A percentile compares a stretch with the other conserved stretches of the same genome.
phyloP scores from a whole-genome alignment of 2,329 filamentous ascomycete genomes.

The Pseudogymnoascus destructans region DNA sequence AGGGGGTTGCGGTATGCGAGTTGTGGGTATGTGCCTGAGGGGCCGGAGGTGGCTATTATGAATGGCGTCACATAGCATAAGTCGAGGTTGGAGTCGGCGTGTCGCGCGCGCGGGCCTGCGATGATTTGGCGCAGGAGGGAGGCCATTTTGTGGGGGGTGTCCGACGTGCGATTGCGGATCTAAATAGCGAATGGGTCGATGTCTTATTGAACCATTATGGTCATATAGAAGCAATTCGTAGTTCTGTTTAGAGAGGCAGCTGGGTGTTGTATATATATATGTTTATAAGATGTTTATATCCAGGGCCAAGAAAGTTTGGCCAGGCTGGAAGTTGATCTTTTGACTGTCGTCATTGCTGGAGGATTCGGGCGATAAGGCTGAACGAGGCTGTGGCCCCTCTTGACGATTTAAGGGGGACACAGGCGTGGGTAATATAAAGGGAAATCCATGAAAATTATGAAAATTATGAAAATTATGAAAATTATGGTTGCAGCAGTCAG shows the following conservation, averaged over 20 bases:
- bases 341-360: background rate
- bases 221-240: background rate
- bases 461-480: too few relatives aligned
- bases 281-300: background rate
- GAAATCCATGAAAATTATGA: background rate
- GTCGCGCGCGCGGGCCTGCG: conserved; percentile 69
- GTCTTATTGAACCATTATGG: background rate
- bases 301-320: background rate
- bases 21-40: conserved; percentile 78
- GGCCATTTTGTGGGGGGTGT: conserved; percentile 36
- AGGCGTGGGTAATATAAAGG: background rate
- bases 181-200: background rate
- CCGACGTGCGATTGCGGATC: background rate
- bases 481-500: background rate
- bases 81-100: conserved; percentile 80
- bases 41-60: conserved; percentile 65
- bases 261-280: background rate
- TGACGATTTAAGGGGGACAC: background rate
- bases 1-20: conserved; percentile 89
- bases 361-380: background rate
- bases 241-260: background rate
- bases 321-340: background rate
- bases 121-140: conserved; percentile 83
- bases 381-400: background rate
- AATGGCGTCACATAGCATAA: conserved; percentile 89